These are phyloP conservation scores for Entomortierella beljakovae DNA, from an alignment of 192 early-diverging fungal species.

Conservation along the genomic window DNA sequence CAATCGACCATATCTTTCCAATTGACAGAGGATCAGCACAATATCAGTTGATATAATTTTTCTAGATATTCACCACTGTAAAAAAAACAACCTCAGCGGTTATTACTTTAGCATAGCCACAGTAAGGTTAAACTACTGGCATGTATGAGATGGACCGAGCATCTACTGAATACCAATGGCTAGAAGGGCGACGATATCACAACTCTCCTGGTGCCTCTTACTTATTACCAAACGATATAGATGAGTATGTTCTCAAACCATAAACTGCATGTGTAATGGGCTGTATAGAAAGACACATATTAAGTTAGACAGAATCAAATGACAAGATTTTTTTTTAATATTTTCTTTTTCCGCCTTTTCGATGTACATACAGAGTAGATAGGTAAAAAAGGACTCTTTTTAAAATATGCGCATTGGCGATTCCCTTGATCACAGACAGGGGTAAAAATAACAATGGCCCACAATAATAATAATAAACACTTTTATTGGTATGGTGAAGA, in stretches of 20 bases:
- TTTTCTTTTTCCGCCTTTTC: too few species aligned
- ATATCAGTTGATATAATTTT: background rate
- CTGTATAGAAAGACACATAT: too few species aligned
- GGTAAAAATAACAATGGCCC: too few species aligned
- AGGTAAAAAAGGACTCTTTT: conserved; percentile 4
- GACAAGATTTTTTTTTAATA: too few species aligned
- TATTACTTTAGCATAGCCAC: background rate
- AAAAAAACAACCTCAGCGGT: background rate
- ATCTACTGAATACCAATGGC: conserved; percentile 41
- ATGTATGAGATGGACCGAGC: conserved; percentile 11
- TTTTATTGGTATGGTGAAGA: background rate
- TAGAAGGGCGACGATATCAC: conserved; percentile 42
- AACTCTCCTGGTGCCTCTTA: conserved; percentile 32
- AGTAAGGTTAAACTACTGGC: too few species aligned
- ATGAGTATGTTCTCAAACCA: conserved; percentile 21
- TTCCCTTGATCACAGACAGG: too few species aligned
- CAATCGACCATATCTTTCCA: too few species aligned
- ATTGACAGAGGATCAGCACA: too few species aligned
- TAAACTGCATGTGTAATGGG: too few species aligned
- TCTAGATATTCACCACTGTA: background rate
- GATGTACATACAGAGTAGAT: conserved; percentile 12
- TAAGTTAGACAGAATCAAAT: too few species aligned
- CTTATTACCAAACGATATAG: conserved; percentile 46
- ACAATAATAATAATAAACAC: background rate
- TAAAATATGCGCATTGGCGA: background rate